phyloP scores from a whole-genome alignment of 306 rosid genomes.

The Crotalaria pallida region DNA sequence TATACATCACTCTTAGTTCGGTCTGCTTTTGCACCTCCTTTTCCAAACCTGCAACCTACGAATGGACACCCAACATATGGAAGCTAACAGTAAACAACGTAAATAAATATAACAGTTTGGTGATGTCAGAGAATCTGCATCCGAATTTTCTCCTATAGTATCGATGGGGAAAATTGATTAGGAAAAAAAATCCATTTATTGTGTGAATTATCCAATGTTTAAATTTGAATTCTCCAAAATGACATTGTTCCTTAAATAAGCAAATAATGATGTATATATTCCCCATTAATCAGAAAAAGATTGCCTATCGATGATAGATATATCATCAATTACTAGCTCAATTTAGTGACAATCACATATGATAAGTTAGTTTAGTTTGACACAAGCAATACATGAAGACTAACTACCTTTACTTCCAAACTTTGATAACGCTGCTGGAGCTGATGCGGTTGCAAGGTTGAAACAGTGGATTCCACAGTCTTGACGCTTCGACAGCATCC shows the following conservation, averaged over 20 bases:
- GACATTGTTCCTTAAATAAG: too few relatives aligned
- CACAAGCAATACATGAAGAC: not conserved
- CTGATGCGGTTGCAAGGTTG: constrained; percentile 13
- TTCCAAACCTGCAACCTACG: constrained; percentile 55
- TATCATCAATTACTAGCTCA: too few relatives aligned
- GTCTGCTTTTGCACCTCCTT: constrained; percentile 53
- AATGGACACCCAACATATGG: not conserved
- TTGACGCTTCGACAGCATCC: constrained; percentile 49
- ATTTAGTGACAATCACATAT: too few relatives aligned
- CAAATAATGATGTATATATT: too few relatives aligned
- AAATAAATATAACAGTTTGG: too few relatives aligned
- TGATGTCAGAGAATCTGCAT: too few relatives aligned
- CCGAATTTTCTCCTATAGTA: too few relatives aligned
- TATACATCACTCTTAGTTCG: constrained; percentile 33
- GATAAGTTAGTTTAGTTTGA: too few relatives aligned
- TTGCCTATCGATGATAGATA: too few relatives aligned
- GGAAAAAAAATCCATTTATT: not conserved
- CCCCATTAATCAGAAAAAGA: too few relatives aligned
- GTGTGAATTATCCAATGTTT: too few relatives aligned
- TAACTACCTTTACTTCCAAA: constrained; percentile 43
- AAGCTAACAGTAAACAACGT: not conserved
- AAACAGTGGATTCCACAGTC: constrained; percentile 34
- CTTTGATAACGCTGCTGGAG: constrained; percentile 23
- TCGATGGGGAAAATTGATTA: not conserved
- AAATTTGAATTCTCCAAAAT: too few relatives aligned